Evolutionary conservation across 148 eudicot genomes (phyloP).

Genomic region (Vaccinium macrocarpon): DNA sequence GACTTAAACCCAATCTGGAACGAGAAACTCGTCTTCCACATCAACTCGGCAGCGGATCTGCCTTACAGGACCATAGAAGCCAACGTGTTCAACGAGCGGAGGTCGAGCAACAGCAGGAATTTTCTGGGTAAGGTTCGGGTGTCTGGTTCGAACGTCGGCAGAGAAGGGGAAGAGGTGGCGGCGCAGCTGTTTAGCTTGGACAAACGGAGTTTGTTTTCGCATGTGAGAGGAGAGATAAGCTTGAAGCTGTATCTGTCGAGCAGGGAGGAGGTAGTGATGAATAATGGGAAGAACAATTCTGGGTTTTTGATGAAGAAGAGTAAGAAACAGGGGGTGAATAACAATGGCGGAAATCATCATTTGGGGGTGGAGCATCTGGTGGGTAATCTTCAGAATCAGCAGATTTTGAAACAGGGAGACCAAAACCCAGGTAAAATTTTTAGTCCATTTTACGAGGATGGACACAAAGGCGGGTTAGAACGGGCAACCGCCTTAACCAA

Average conservation of each 20-base stretch:
- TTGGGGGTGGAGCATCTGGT: constrained; percentile 2
- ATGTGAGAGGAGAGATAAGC: constrained; percentile 74
- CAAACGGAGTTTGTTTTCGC: constrained; percentile 75
- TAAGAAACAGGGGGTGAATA: constrained; percentile 39
- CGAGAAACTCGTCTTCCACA: constrained; percentile 69
- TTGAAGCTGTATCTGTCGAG: constrained; percentile 63
- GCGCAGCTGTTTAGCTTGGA: constrained; percentile 67
- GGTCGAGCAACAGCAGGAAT: constrained; percentile 69
- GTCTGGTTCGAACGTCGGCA: constrained; percentile 57
- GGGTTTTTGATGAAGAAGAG: constrained; percentile 38
- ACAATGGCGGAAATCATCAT: constrained; percentile 38
- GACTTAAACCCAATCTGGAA: constrained; percentile 93
- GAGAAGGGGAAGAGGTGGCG: constrained; percentile 54
- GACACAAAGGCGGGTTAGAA: too few relatives aligned
- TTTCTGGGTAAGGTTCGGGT: constrained; percentile 74
- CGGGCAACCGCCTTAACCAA: too few relatives aligned
- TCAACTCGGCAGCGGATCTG: constrained; percentile 58
- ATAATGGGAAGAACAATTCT: constrained; percentile 9
- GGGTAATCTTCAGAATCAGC: constrained; percentile 22
- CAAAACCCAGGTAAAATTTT: constrained; percentile 25
- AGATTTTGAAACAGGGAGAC: constrained; percentile 32
- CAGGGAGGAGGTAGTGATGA: constrained; percentile 42
- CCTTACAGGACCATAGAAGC: constrained; percentile 72
- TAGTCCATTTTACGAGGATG: neutral
- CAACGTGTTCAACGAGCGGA: constrained; percentile 66